Percentiles rank a stretch among this genome's conserved stretches.
Conservation (phyloP, 176 grass and related monocot species). For the Pontederia paniculata region DNA sequence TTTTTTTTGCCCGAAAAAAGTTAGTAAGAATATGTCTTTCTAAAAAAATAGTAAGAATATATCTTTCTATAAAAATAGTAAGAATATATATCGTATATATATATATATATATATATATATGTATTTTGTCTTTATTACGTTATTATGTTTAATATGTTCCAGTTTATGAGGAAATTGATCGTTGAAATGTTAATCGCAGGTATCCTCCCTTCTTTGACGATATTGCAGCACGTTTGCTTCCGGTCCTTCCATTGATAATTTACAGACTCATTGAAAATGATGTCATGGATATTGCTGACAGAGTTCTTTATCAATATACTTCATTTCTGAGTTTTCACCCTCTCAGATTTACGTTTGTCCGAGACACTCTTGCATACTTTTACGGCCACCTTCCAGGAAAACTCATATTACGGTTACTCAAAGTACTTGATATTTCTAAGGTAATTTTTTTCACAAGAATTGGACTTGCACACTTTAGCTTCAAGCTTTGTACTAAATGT, state of each 20-base stretch:
- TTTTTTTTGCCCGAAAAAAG: too few relatives aligned
- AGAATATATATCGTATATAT: too few relatives aligned
- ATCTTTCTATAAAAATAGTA: too few relatives aligned
- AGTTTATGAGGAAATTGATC: neutral
- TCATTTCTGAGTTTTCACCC: conserved; percentile 79
- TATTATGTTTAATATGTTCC: conserved; percentile 9
- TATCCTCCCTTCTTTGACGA: conserved; percentile 95
- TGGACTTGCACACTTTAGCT: neutral
- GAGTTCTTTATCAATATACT: conserved; percentile 78
- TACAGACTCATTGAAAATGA: conserved; percentile 97
- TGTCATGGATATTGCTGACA: conserved; percentile 69
- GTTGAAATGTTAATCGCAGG: conserved; percentile 35
- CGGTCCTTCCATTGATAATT: conserved; percentile 83
- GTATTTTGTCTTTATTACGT: neutral
- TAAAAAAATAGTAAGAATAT: too few relatives aligned
- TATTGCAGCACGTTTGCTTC: conserved; percentile 83
- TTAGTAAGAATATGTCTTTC: too few relatives aligned
- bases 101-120: too few relatives aligned
- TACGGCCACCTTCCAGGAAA: conserved; percentile 84
- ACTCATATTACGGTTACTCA: conserved; percentile 75
- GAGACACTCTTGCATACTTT: conserved; percentile 98
- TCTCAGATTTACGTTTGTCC: conserved; percentile 87
- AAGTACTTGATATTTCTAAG: conserved; percentile 72
- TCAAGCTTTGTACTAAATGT: neutral
- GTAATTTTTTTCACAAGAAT: conserved; percentile 19